Conservation (phyloP, 805 yeast species). For the Teunomyces atbi region DNA sequence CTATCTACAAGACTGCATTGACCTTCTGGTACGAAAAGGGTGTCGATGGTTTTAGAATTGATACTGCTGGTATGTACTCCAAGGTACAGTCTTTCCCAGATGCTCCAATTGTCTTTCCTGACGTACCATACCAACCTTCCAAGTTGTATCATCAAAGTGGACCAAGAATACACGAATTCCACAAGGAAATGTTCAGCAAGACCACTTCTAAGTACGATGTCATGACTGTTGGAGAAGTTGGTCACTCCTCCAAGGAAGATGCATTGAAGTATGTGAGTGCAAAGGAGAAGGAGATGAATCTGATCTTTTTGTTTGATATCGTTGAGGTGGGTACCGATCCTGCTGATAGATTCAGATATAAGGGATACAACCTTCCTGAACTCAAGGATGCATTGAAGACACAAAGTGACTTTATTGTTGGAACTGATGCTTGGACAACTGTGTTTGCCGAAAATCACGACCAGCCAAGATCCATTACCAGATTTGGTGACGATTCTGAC, state of each 20-base stretch:
- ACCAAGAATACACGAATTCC: conserved; percentile 58
- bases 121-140: conserved; percentile 39
- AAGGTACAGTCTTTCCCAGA: conserved; percentile 46
- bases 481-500: conserved; percentile 46
- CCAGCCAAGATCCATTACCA: conserved; percentile 51
- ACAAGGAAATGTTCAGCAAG: conserved; percentile 46
- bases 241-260: conserved; percentile 39
- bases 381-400: conserved; percentile 29
- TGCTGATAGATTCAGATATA: conserved; percentile 32
- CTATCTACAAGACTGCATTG: conserved; percentile 47
- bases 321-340: conserved; percentile 35
- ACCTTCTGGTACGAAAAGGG: conserved; percentile 56
- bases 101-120: conserved; percentile 46
- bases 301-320: conserved; percentile 35
- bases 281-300: conserved; percentile 34
- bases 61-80: conserved; percentile 52
- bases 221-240: conserved; percentile 60
- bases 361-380: conserved; percentile 33
- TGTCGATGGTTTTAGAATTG: conserved; percentile 59
- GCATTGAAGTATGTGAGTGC: conserved; percentile 43
- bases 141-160: conserved; percentile 38
- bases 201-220: conserved; percentile 47
- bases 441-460: conserved; percentile 58
- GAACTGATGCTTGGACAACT: conserved; percentile 59
- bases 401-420: conserved; percentile 35